phyloP scores from a whole-genome alignment of 148 eudicot species.

The Fagopyrum homotropicum region DNA sequence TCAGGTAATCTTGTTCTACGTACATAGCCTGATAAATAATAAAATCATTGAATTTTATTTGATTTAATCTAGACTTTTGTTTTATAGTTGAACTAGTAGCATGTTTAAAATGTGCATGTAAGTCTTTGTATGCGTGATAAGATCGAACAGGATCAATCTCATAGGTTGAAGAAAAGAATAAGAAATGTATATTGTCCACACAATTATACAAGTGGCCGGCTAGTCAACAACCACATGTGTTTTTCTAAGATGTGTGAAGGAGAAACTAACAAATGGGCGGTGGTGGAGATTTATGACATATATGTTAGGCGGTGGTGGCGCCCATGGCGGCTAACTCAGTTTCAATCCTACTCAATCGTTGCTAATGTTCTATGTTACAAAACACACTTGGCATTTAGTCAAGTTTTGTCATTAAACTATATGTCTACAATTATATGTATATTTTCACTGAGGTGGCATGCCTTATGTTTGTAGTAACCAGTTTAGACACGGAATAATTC shows the following conservation, averaged over 20 bases:
- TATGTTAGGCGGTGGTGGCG: conserved; percentile 6
- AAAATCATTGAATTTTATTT: too few relatives aligned
- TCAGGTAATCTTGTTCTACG: background rate
- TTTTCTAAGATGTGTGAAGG: background rate
- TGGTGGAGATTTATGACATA: background rate
- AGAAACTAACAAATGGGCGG: background rate
- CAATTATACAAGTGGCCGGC: background rate
- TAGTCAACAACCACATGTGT: background rate
- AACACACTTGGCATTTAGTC: too few relatives aligned
- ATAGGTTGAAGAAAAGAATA: background rate
- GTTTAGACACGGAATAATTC: too few relatives aligned
- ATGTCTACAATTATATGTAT: too few relatives aligned
- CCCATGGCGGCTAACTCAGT: background rate
- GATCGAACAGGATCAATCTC: background rate
- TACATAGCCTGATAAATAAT: background rate
- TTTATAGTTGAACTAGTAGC: background rate
- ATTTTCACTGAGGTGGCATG: too few relatives aligned
- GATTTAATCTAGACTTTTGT: too few relatives aligned
- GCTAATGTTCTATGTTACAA: too few relatives aligned
- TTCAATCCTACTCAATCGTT: background rate
- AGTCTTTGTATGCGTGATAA: background rate
- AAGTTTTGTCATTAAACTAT: too few relatives aligned
- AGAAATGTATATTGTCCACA: background rate
- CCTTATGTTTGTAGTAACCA: too few relatives aligned
- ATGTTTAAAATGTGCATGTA: background rate